Evolutionary conservation across 2,329 filamentous ascomycete genomes (phyloP), one percentile per base, ranked within the genome.

Genomic region (Teratosphaeria nubilosa): DNA sequence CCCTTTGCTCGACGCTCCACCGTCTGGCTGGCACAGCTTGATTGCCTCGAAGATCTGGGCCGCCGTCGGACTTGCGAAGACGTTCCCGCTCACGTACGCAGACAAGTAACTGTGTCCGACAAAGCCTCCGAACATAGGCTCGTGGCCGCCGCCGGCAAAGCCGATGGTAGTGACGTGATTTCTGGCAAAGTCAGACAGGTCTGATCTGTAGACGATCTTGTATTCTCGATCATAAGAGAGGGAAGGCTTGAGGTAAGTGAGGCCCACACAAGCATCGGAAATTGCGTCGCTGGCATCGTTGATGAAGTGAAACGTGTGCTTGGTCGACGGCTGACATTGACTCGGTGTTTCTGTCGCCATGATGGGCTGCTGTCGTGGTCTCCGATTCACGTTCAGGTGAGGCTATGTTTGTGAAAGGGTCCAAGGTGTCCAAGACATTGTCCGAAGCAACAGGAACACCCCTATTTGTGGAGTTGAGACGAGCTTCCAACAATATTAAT

Each of bases 61-160:
- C 11, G 83, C 83, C 59, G 80, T 83, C 0, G 84, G 84, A 6
- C 79, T 82, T 16, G 84, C 83, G 63, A 86, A 86, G 62, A 86
- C 80, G 65, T 85, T 82, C 51, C 84, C 84, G 3, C 77, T 78
- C 4, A 83, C 83, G 5, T 82, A 79, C 4, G 82, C 82, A 1
- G 81, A 76, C n/a, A 86, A 77, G 72, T 85, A 76, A 67, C 83
- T 84, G 58, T 72, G 68, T 56, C 84, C 84, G 1, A 86, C 84
- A 64, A 85, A 86, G 56, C 83, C 83, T 1, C 81, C 76, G 79
- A 83, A 86, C 61, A 82, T 83, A 22, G 83, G 83, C 65, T 86
- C 83, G 69, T 73, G 71, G 24, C 71, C 71, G 53, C 70, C 71
- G 51, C 71, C 71, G 3, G 69, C 68, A 61, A 73, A 73, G 31